Evolutionary conservation across 306 rosid species (phyloP), one percentile per base, ranked within the genome.

Genomic region (Inga leiocalycina): DNA sequence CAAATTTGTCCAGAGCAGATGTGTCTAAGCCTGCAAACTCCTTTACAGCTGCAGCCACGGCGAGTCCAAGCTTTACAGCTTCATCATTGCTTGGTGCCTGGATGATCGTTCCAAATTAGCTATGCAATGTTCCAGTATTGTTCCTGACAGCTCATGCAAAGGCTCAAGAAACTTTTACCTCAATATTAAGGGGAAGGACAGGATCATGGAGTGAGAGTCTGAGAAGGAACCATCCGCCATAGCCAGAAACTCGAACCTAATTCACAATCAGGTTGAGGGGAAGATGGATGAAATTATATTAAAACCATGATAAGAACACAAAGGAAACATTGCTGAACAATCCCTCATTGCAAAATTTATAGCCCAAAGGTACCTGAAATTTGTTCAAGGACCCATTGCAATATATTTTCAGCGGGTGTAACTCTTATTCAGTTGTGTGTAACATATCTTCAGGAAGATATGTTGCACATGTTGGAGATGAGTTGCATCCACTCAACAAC

Each of bases 161-260:
- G 27, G 71, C 37, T 54, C 30, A 66, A 77, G 73, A 79, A 59
- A 41, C 5, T 20, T 68, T 68, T 92, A 96, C 99, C 99, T 96
- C 99, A 39, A 96, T 91, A 87, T 96, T 96, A 35, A 96, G 97
- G 76, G 99, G 99, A 83, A 93, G 97, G 61, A 96, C 98, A 88
- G 98, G 99, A 83, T 96, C 99, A 62, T 96, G 99, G 46, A 96
- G 94, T 34, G 98, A 96, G 79, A 96, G 88, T 84, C 99, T 87
- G 79, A 96, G 93, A 80, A 96, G 97, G 84, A 96, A 93, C 99
- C 99, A 96, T 49, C 99, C 98, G 16, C 94, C 97, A 49, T 85
- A 82, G 80, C 99, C 97, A 69, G 99, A 96, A 87, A 91, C 92
- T 67, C 98, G 91, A 61, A 96, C 90, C 98, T 96, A 85, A 86